Evolutionary conservation across 1,284 basidiomycete genomes (phyloP).

Genomic region (Veloboletus limbatus): DNA sequence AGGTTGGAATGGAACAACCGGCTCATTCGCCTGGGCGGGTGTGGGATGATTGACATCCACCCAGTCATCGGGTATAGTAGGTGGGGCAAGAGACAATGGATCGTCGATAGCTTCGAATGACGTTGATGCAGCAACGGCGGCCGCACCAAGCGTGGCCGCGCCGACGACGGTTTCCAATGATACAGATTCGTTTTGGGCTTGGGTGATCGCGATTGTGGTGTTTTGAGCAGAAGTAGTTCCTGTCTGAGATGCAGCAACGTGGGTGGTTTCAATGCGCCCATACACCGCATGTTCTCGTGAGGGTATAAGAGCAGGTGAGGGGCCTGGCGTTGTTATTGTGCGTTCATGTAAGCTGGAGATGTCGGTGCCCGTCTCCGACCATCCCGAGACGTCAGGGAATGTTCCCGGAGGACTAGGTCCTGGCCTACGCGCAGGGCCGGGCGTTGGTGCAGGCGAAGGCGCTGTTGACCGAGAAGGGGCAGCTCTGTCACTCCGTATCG

Average conservation of each 20-base stretch:
- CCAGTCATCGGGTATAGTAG: conserved; percentile 32
- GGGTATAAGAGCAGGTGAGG: conserved; percentile 32
- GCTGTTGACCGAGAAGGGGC: conserved; percentile 25
- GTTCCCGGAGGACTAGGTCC: conserved; percentile 31
- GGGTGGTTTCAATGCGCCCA: conserved; percentile 14
- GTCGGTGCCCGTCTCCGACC: conserved; percentile 30
- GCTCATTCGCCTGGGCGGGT: conserved; percentile 6
- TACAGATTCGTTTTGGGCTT: conserved; percentile 14
- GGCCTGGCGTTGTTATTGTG: conserved; percentile 16
- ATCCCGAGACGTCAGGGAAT: conserved; percentile 29
- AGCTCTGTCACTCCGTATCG: conserved; percentile 33
- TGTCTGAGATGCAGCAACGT: conserved; percentile 6
- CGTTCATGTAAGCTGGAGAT: conserved; percentile 21
- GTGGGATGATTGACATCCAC: conserved; percentile 21
- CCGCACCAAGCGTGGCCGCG: not conserved
- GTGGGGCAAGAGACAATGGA: conserved; percentile 16
- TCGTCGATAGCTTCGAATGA: conserved; percentile 12
- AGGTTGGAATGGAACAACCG: conserved; percentile 4
- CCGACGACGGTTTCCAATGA: conserved; percentile 2
- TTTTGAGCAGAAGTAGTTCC: conserved; percentile 3
- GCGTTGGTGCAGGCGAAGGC: conserved; percentile 16
- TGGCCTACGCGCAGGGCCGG: conserved; percentile 19
- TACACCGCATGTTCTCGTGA: conserved; percentile 17
- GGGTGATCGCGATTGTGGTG: conserved; percentile 12
- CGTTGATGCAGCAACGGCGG: not conserved